phyloP scores from a whole-genome alignment of 768 basidiomycete genomes.

The Tremella fuciformis region DNA sequence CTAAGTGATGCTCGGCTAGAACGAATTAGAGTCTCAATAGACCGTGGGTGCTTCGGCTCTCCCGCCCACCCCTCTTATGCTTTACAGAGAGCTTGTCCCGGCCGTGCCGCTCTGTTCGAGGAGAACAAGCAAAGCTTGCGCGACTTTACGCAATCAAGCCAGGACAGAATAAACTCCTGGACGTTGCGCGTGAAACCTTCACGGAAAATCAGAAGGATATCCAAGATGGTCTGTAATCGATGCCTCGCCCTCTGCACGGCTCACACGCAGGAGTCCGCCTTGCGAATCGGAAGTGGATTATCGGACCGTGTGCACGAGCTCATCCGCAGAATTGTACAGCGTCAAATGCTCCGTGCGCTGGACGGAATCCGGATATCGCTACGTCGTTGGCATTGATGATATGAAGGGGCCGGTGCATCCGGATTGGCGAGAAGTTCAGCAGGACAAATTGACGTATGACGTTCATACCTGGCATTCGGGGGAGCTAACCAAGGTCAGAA shows the following conservation, averaged over 20 bases:
- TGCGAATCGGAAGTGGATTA: no score
- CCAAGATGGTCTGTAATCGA: slow-evolving; percentile 32
- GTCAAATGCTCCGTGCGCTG: slow-evolving; percentile 26
- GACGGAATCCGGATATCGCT: slow-evolving; percentile 25
- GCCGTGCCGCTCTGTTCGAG: background rate
- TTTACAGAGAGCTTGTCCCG: background rate
- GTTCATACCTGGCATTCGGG: no score
- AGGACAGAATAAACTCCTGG: slow-evolving; percentile 75
- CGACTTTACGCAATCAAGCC: slow-evolving; percentile 90
- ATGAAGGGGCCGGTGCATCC: slow-evolving; percentile 23
- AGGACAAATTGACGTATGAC: slow-evolving; percentile 31
- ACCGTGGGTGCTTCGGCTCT: background rate
- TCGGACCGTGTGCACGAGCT: no score
- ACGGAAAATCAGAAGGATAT: slow-evolving; percentile 91
- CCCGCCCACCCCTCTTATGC: background rate
- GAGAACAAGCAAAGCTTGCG: slow-evolving; percentile 61
- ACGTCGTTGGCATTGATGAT: slow-evolving; percentile 18
- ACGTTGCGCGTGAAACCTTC: slow-evolving; percentile 91
- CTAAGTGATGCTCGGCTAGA: background rate
- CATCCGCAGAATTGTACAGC: slow-evolving; percentile 14
- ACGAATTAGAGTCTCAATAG: background rate
- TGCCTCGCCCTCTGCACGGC: slow-evolving; percentile 1
- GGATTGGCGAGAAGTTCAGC: slow-evolving; percentile 36
- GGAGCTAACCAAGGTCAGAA: slow-evolving; percentile 54
- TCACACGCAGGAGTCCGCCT: no score